Conservation (phyloP, 208 protist species). For the Crithidia bombi region DNA sequence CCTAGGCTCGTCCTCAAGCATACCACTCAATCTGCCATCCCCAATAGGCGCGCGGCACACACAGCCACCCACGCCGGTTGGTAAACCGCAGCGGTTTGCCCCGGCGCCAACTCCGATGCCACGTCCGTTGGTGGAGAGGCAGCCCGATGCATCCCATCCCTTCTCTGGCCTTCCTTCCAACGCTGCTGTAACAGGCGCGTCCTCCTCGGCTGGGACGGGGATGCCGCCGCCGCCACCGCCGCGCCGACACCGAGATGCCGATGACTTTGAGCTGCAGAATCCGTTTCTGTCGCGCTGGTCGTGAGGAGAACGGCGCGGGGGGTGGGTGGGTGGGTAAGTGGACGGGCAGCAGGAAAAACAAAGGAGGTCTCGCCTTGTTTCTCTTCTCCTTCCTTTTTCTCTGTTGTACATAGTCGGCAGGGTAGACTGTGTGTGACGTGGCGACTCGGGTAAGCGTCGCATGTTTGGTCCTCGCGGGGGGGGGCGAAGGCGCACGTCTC, state of each 20-base stretch:
- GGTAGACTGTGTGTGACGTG: no score
- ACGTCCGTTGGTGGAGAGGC: neutral
- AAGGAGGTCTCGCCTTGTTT: neutral
- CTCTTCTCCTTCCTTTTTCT: slow-evolving; percentile 9
- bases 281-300: slow-evolving; percentile 79
- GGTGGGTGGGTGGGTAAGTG: no score
- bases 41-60: slow-evolving; percentile 11
- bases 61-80: slow-evolving; percentile 11
- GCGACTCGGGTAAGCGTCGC: no score
- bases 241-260: slow-evolving; percentile 23
- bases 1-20: neutral
- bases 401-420: no score
- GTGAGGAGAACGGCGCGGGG: no score
- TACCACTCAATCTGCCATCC: neutral
- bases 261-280: slow-evolving; percentile 65
- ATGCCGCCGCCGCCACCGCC: slow-evolving; percentile 9
- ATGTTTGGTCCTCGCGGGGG: no score
- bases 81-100: slow-evolving; percentile 1
- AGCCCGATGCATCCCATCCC: slow-evolving; percentile 1
- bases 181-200: neutral
- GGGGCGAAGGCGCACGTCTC: no score
- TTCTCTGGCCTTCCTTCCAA: neutral
- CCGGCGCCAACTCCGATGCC: neutral
- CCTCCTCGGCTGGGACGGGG: neutral
- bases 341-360: no score